Evolutionary conservation across 331 rosid species (phyloP).

Genomic region (Malus hybrid): DNA sequence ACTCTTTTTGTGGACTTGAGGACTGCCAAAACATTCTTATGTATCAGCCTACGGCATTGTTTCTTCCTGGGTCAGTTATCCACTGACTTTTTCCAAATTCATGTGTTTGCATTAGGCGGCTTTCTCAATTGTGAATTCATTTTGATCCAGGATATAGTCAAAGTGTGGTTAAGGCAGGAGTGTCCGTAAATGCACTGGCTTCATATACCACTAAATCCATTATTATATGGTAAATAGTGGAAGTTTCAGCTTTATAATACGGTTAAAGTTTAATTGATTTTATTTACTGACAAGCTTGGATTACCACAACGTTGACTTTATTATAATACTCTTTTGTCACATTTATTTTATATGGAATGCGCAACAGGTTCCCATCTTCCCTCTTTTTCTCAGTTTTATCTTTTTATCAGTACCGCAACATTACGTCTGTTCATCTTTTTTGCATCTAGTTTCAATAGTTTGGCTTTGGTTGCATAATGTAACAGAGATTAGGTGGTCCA

Average conservation of each 20-base stretch:
- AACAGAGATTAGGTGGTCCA: constrained; percentile 57
- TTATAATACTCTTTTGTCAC: not conserved
- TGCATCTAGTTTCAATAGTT: not conserved
- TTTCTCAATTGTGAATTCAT: constrained; percentile 9
- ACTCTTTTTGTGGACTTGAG: constrained; percentile 4
- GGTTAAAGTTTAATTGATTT: not conserved
- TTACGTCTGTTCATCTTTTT: not conserved
- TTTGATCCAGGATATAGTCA: constrained; percentile 15
- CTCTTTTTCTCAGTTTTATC: not conserved
- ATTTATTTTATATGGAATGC: not conserved
- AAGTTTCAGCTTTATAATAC: constrained; percentile 1
- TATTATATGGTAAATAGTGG: constrained; percentile 5
- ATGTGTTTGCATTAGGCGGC: constrained; percentile 2
- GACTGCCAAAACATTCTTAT: constrained; percentile 6
- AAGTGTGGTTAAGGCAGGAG: constrained; percentile 10
- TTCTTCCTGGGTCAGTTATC: constrained; percentile 6
- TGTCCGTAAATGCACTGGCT: constrained; percentile 5
- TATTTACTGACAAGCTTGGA: not conserved
- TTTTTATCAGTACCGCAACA: not conserved
- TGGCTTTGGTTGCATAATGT: constrained; percentile 17
- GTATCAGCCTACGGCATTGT: constrained; percentile 2
- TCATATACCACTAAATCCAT: not conserved
- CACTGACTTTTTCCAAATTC: constrained; percentile 3
- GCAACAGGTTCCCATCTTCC: not conserved
- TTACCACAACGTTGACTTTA: not conserved